Evolutionary conservation across 495 filamentous ascomycete species (phyloP), one percentile per base, ranked within the genome.

Genomic region (Ascobolus immersus): DNA sequence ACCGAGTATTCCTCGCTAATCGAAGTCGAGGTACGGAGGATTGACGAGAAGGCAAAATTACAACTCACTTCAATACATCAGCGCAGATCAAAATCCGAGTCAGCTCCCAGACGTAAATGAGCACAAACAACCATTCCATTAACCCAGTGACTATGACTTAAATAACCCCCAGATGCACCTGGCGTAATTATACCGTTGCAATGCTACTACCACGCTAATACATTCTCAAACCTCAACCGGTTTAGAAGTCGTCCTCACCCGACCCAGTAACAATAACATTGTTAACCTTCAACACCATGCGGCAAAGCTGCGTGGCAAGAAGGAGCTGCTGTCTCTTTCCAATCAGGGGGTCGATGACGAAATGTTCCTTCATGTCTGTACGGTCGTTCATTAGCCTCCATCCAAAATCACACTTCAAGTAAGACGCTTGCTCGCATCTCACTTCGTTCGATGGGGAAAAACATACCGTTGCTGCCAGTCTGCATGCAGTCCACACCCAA

Each of bases 401-500:
- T 25, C 7, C 22, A 25, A 7, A 25, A 25, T 25, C 22, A 25
- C n/a, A 25, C 7, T n/a, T n/a, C 22, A 7, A 25, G 22, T 25
- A 5, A 10, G 11, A 21, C 12, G 7, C 7, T 17, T 14, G 10
- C 13, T 27, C 27, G 32, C 6, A 17, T 33, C 9, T 11, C 10
- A 36, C n/a, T 12, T 11, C 8, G 17, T 33, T 6, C 33, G 6
- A 35, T 36, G 10, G 19, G 12, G 27, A 36, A 25, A 33, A 25
- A 47, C 64, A 49, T 55, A 73, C 69, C 71, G 54, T 91, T 94
- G 53, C 65, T 78, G 39, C 89, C 86, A 13, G 66, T 74, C 52
- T 73, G 62, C 89, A 99, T 93, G 60, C 86, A 99, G 61, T 99
- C 86, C 13, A 99, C 84, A 39, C 86, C 86, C 29, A 99, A 61